phyloP scores from a whole-genome alignment of 768 basidiomycete species.

The Tylopilus rubrobrunneus region DNA sequence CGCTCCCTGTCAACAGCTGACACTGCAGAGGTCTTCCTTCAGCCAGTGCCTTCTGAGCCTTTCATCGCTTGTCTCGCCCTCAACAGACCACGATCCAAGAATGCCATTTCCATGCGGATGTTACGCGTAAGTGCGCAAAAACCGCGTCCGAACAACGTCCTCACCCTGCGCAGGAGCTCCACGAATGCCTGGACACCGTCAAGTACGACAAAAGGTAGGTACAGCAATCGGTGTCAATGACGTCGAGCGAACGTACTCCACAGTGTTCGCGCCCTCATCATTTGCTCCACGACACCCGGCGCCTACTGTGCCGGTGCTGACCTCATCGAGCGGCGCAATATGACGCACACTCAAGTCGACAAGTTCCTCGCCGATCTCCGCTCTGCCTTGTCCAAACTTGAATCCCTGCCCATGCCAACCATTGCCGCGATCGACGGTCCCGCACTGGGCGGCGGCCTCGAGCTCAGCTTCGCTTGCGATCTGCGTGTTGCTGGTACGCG shows the following conservation, averaged over 20 bases:
- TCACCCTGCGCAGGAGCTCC: constrained; percentile 53
- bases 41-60: constrained; percentile 49
- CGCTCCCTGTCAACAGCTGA: constrained; percentile 21
- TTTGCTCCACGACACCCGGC: constrained; percentile 74
- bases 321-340: constrained; percentile 77
- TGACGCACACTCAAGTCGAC: constrained; percentile 70
- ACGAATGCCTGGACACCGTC: constrained; percentile 61
- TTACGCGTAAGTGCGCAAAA: constrained; percentile 48
- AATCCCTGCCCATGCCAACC: constrained; percentile 80
- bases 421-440: constrained; percentile 92
- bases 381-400: constrained; percentile 67
- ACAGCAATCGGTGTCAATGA: not conserved
- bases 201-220: constrained; percentile 63
- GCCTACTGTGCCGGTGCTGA: constrained; percentile 94
- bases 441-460: constrained; percentile 90
- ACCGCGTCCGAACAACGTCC: not conserved
- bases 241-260: not conserved
- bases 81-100: constrained; percentile 79
- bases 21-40: constrained; percentile 40
- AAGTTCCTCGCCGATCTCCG: constrained; percentile 78
- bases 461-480: constrained; percentile 86
- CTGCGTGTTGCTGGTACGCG: constrained; percentile 78
- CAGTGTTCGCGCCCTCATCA: constrained; percentile 74
- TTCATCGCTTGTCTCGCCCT: constrained; percentile 75
- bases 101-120: constrained; percentile 77